Evolutionary conservation across 2,329 filamentous ascomycete species (phyloP).

Genomic region (Colletotrichum salicis): DNA sequence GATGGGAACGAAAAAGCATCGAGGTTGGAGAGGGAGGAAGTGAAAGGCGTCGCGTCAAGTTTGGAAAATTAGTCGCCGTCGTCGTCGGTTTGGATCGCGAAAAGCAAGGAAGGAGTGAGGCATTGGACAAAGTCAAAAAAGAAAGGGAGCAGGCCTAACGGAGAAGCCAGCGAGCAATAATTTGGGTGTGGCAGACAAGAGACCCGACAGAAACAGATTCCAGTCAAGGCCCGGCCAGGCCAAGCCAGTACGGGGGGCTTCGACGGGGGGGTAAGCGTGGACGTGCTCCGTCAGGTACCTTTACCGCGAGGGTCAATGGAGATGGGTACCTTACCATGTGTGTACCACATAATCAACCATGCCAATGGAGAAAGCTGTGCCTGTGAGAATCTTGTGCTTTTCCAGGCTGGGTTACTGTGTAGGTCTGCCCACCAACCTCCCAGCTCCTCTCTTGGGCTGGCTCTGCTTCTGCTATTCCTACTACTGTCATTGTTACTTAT

Average conservation of each 20-base stretch:
- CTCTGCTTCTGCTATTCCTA: too few species aligned
- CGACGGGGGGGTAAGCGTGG: constrained; percentile 24
- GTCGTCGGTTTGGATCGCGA: constrained; percentile 26
- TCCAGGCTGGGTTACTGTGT: not conserved
- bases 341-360: not conserved
- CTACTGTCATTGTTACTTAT: too few species aligned
- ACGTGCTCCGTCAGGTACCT: constrained; percentile 11
- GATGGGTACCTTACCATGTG: constrained; percentile 5
- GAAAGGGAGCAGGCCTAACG: constrained; percentile 19
- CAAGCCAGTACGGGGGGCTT: constrained; percentile 27
- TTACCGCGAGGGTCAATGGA: not conserved
- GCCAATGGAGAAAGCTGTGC: constrained; percentile 3
- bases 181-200: constrained; percentile 39
- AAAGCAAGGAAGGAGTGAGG: constrained; percentile 31
- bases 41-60: constrained; percentile 18
- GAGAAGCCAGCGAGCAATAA: constrained; percentile 22
- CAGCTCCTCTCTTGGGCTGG: too few species aligned
- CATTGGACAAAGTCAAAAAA: constrained; percentile 28
- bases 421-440: not conserved
- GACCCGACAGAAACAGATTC: constrained; percentile 43
- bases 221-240: constrained; percentile 32
- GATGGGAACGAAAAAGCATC: constrained; percentile 30
- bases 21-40: constrained; percentile 24
- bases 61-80: constrained; percentile 15
- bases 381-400: constrained; percentile 9